phyloP scores from a whole-genome alignment of 352 stramenopile species.

The Elongisporangium anandrum region DNA sequence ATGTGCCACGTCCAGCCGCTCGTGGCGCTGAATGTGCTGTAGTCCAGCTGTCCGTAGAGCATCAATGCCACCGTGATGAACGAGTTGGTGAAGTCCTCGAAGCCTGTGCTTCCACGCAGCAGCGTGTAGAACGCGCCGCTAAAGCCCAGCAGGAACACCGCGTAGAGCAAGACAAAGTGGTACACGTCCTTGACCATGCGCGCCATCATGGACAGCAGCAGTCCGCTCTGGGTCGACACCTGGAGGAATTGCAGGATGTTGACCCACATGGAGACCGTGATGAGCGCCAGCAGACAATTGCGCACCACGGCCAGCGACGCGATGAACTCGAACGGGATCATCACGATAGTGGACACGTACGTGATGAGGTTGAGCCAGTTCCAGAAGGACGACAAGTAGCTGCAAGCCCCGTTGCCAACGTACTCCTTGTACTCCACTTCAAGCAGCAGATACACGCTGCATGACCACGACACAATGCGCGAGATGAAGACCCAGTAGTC shows the following conservation, averaged over 20 bases:
- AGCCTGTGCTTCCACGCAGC: conserved; percentile 44
- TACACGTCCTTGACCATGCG: conserved; percentile 68
- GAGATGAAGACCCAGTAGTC: conserved; percentile 38
- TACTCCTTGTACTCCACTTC: conserved; percentile 47
- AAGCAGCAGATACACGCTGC: conserved; percentile 54
- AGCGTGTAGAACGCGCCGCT: conserved; percentile 71
- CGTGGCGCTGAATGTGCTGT: conserved; percentile 27
- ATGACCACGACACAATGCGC: conserved; percentile 41
- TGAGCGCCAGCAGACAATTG: conserved; percentile 47
- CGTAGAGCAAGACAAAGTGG: conserved; percentile 68
- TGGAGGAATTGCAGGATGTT: conserved; percentile 72
- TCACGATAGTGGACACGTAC: conserved; percentile 38
- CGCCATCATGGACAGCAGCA: conserved; percentile 77
- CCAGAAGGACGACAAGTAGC: conserved; percentile 62
- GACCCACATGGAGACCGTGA: conserved; percentile 58
- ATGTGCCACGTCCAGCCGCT: conserved; percentile 42
- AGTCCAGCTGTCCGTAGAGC: conserved; percentile 66
- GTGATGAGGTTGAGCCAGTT: conserved; percentile 50
- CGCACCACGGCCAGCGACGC: conserved; percentile 22
- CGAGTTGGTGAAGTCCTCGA: conserved; percentile 49
- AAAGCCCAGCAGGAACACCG: conserved; percentile 65
- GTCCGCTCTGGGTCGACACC: conserved; percentile 43
- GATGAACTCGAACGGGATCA: conserved; percentile 51
- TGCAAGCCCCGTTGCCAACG: conserved; percentile 26
- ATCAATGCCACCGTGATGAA: conserved; percentile 77